Evolutionary conservation across 371 early-diverging fungal genomes (phyloP).

Genomic region (Actinomortierella ambigua): DNA sequence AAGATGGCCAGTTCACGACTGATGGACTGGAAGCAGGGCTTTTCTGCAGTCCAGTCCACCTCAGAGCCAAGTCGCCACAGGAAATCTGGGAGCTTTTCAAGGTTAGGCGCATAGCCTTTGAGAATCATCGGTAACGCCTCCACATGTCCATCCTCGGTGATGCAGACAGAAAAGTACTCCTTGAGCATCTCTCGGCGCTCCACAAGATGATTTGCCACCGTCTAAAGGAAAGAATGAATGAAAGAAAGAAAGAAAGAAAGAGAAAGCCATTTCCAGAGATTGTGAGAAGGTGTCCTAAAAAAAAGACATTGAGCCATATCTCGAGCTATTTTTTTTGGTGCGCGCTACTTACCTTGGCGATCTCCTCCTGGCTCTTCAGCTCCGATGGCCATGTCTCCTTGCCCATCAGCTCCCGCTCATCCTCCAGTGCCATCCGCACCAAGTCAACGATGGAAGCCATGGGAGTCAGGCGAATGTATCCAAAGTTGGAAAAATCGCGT

Average conservation of each 20-base stretch:
- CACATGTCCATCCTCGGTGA: conserved; percentile 70
- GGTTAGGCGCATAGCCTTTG: conserved; percentile 75
- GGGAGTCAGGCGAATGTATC: conserved; percentile 63
- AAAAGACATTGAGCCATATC: not conserved
- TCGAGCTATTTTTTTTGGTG: not conserved
- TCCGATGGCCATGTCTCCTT: conserved; percentile 51
- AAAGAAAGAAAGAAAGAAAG: not conserved
- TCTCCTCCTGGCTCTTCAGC: conserved; percentile 55
- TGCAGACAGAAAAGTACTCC: conserved; percentile 82
- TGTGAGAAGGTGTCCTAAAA: no score
- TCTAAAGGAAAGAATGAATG: conserved; percentile 37
- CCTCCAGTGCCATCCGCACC: conserved; percentile 65
- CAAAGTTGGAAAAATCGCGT: conserved; percentile 86
- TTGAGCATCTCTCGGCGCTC: conserved; percentile 77
- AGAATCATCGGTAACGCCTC: conserved; percentile 78
- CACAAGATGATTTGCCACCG: conserved; percentile 60
- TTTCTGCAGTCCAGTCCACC: conserved; percentile 86
- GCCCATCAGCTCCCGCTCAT: conserved; percentile 50
- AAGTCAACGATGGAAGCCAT: conserved; percentile 72
- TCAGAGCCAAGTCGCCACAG: conserved; percentile 78
- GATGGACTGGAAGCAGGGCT: conserved; percentile 76
- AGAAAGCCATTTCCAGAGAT: no score
- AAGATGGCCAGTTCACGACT: conserved; percentile 77
- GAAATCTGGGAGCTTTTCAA: conserved; percentile 85
- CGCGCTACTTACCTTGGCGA: conserved; percentile 55